Evolutionary conservation across 2,329 filamentous ascomycete genomes (phyloP).

Genomic region (Beauveria sp.): DNA sequence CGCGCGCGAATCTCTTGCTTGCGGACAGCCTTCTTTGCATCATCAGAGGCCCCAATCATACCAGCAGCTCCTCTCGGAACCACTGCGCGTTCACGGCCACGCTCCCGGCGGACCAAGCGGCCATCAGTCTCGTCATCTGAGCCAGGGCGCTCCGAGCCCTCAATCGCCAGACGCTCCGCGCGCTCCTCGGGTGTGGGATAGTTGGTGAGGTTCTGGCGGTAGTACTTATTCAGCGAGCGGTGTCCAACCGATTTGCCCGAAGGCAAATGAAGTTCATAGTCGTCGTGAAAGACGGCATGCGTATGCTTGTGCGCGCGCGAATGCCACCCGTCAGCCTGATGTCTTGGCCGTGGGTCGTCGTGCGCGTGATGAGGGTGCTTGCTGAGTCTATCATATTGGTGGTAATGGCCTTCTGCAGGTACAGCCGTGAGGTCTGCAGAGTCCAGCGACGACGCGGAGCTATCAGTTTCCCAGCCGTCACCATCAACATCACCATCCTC

Average conservation of each 20-base stretch:
- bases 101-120: constrained; percentile 27
- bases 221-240: constrained; percentile 79
- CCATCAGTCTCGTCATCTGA: constrained; percentile 30
- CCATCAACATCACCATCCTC: constrained; percentile 49
- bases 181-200: constrained; percentile 76
- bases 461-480: constrained; percentile 94
- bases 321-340: constrained; percentile 69
- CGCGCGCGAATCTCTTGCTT: constrained; percentile 62
- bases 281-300: constrained; percentile 78
- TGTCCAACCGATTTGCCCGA: constrained; percentile 86
- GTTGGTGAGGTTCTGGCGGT: constrained; percentile 81
- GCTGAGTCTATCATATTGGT: constrained; percentile 64
- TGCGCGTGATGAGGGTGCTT: constrained; percentile 71
- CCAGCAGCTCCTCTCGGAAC: constrained; percentile 65
- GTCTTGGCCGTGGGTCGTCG: constrained; percentile 63
- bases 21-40: constrained; percentile 61
- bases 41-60: constrained; percentile 69
- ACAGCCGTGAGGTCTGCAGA: constrained; percentile 77
- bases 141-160: constrained; percentile 25
- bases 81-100: constrained; percentile 44
- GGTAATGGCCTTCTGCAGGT: constrained; percentile 62
- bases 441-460: constrained; percentile 78
- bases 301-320: constrained; percentile 70
- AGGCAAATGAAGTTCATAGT: constrained; percentile 88
- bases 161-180: constrained; percentile 56